Conservation (phyloP, 2,329 filamentous ascomycete species). For the Scortechinia acanthostroma region DNA sequence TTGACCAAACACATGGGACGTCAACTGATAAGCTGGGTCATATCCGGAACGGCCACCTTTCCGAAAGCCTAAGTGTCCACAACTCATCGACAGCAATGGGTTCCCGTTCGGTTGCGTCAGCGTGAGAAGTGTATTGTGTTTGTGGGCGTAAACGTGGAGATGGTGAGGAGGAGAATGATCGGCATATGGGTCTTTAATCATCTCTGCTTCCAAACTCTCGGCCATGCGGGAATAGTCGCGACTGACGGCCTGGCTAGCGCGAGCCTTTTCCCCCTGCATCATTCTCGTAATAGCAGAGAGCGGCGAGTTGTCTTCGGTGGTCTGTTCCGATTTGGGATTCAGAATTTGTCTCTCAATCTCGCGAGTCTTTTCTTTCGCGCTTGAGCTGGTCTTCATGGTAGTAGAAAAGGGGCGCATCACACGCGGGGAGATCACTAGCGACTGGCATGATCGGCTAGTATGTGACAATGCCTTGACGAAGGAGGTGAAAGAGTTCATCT, state of each 20-base stretch:
- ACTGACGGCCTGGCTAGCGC: not conserved
- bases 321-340: not conserved
- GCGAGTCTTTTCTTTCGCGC: not conserved
- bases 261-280: not conserved
- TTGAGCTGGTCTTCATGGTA: not conserved
- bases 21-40: constrained; percentile 86
- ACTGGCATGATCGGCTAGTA: not conserved
- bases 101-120: constrained; percentile 76
- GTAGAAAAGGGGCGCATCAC: not conserved
- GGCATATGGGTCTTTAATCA: constrained; percentile 18
- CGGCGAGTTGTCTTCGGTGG: not conserved
- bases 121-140: constrained; percentile 93
- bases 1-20: constrained; percentile 74
- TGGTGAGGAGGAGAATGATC: constrained; percentile 58
- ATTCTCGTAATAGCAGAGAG: not conserved
- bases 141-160: constrained; percentile 78
- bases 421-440: not conserved
- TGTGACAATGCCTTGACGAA: not conserved
- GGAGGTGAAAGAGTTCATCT: not conserved
- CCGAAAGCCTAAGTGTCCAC: constrained; percentile 85
- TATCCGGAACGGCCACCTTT: constrained; percentile 76
- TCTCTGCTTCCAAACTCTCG: constrained; percentile 13
- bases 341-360: not conserved
- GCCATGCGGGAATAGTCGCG: constrained; percentile 7
- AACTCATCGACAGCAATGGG: constrained; percentile 71